A percentile compares a stretch with the other conserved stretches of the same genome.
Evolutionary conservation across 2,329 filamentous ascomycete genomes (phyloP).

Genomic region (Talaromyces amestolkiae): DNA sequence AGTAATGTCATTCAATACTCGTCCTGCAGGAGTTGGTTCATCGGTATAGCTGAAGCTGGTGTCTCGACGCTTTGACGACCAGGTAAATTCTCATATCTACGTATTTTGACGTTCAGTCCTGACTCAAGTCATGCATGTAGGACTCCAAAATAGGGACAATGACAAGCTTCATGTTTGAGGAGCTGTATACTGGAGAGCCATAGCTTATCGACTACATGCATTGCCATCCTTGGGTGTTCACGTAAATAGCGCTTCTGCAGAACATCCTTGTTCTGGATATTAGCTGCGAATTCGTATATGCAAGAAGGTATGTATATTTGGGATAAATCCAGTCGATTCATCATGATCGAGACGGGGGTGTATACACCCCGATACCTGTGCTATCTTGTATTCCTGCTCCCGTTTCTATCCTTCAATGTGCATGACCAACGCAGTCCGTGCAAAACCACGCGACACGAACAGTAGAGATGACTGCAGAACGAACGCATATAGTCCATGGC

Average conservation of each 20-base stretch:
- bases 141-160: background rate
- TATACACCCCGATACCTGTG: background rate
- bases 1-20: background rate
- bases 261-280: background rate
- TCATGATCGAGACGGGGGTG: background rate
- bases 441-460: background rate
- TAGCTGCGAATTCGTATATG: background rate
- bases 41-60: background rate
- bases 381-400: background rate
- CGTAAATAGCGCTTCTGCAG: background rate
- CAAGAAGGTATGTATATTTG: background rate
- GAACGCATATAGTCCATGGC: background rate
- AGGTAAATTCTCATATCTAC: no score
- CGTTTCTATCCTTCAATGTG: background rate
- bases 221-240: background rate
- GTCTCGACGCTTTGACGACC: background rate
- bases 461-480: background rate
- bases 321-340: background rate
- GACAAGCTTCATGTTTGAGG: background rate
- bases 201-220: background rate
- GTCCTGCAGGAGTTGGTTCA: background rate
- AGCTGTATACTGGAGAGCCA: background rate
- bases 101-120: background rate
- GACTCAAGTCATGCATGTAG: background rate
- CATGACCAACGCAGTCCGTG: background rate